Evolutionary conservation across 768 basidiomycete genomes (phyloP), one percentile per base, ranked within the genome.

Genomic region (Fomitopsis serialis): DNA sequence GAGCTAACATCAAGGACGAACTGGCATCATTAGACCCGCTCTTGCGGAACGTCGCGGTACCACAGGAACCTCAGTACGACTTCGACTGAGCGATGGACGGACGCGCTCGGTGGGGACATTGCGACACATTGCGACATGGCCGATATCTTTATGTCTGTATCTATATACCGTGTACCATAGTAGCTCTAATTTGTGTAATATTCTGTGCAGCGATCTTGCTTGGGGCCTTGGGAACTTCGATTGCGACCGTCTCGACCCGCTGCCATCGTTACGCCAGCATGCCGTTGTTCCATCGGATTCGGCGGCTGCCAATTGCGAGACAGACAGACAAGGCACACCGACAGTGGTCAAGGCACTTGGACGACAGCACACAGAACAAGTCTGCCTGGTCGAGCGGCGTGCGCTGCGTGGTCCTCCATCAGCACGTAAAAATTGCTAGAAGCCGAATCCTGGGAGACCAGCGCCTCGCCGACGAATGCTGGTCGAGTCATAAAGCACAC

Each of bases 1-100:
- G 91, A 54, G 84, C 83, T 46, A 80, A 82, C 13, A 93, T 94
- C 66, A 85, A 79, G 67, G 87, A 90, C 53, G 91, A 94, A 68
- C 72, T 94, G 35, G 82, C 86, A 17, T 87, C 88, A 23, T 76
- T 93, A 43, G 89, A 91, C 68, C 90, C 90, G 24, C 65, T 91
- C 32, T 72, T 92, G 50, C 74, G 85, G 42, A 88, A 86, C 58
- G 74, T 81, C 43, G 68, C 68, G 1, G 64, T 59, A 19, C 58
- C 68, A 15, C 74, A 73, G 44, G 71, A 71, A 42, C 56, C 55
- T 29, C 63, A 68, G 54, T 78, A 74, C 54, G 76, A 66, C 48
- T 56, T 59, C 40, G 65, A 64, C 25, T 58, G 53, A 61, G 55
- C 48, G 3, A 21, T 13, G 21, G 17, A 36, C 13, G 44, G 35